A percentile compares a stretch with the other conserved stretches of the same genome.
Conservation (phyloP, 129 eudicot genomes). For the Gnaphalium uliginosum region DNA sequence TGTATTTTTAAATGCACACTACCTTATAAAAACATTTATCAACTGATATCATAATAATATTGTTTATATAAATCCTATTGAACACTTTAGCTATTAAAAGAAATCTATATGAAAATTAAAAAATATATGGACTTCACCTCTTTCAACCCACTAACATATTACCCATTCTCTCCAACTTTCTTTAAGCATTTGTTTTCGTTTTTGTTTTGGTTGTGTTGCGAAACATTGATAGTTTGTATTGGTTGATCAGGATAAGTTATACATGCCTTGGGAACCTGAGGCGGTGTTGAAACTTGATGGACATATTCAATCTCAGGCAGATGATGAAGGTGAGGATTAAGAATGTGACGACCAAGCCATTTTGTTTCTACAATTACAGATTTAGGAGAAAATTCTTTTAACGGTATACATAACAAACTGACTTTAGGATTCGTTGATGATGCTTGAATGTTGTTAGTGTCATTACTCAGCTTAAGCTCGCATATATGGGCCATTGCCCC, state of each 20-base stretch:
- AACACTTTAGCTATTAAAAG: background rate
- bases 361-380: background rate
- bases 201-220: background rate
- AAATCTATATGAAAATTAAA: background rate
- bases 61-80: background rate
- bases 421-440: background rate
- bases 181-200: background rate
- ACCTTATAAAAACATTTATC: background rate
- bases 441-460: background rate
- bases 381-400: background rate
- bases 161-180: background rate
- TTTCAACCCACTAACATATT: background rate
- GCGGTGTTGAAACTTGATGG: conserved; percentile 47
- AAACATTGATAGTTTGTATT: background rate
- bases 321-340: conserved; percentile 56
- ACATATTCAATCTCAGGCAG: conserved; percentile 36
- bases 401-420: background rate
- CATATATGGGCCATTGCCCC: background rate
- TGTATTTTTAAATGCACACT: background rate
- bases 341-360: background rate
- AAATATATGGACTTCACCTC: background rate
- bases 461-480: background rate
- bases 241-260: conserved; percentile 53
- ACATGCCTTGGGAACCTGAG: conserved; percentile 50
- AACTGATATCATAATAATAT: too few relatives aligned